These are phyloP conservation scores for Xerocomellus amylosporus DNA, from an alignment of 768 basidiomycete genomes.

Conservation along the genomic window DNA sequence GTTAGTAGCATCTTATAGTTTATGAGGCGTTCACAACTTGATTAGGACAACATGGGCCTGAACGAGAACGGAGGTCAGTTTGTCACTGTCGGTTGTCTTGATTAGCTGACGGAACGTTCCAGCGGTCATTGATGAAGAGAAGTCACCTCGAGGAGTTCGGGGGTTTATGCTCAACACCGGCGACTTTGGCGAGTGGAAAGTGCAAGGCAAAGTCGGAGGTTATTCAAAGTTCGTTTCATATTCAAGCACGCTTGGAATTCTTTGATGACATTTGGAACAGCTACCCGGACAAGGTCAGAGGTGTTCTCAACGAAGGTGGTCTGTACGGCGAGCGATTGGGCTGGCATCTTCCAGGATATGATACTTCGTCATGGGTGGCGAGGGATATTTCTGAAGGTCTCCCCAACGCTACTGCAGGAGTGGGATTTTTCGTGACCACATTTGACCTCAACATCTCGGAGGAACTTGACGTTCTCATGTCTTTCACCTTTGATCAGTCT, in stretches of 20 bases:
- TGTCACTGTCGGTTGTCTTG: background rate
- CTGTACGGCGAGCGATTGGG: slow-evolving; percentile 67
- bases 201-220: slow-evolving; percentile 76
- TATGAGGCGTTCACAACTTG: background rate
- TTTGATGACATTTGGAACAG: slow-evolving; percentile 35
- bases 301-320: slow-evolving; percentile 71
- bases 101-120: background rate
- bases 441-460: slow-evolving; percentile 60
- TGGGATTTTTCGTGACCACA: slow-evolving; percentile 80
- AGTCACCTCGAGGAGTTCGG: slow-evolving; percentile 74
- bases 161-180: slow-evolving; percentile 70
- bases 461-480: slow-evolving; percentile 65
- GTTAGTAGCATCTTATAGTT: slow-evolving; percentile 34
- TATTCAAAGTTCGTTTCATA: slow-evolving; percentile 50
- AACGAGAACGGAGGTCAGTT: slow-evolving; percentile 56
- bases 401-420: slow-evolving; percentile 56
- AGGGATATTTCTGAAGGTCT: slow-evolving; percentile 60
- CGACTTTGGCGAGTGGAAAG: slow-evolving; percentile 61
- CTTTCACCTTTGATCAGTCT: slow-evolving; percentile 65
- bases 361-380: slow-evolving; percentile 56
- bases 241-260: background rate
- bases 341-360: slow-evolving; percentile 74
- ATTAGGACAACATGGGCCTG: slow-evolving; percentile 76
- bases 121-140: slow-evolving; percentile 51
- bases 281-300: slow-evolving; percentile 69